Evolutionary conservation across 2,329 filamentous ascomycete species (phyloP).

Genomic region (Xylariaceae sp.): DNA sequence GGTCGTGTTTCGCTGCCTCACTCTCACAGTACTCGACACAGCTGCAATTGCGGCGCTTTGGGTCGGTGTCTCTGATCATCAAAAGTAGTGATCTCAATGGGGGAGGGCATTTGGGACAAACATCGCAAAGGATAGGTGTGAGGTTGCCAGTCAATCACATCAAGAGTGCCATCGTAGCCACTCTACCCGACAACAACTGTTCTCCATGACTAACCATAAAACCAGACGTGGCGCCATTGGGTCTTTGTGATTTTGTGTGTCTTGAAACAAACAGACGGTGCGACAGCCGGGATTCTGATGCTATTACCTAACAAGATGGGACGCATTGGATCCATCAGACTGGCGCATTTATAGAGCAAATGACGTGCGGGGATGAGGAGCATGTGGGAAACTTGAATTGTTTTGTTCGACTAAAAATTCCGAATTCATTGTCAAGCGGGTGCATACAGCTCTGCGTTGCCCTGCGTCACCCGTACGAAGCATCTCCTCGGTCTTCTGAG

Average conservation of each 20-base stretch:
- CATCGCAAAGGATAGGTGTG: neutral
- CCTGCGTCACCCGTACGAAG: too few species aligned
- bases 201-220: slow-evolving; percentile 17
- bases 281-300: slow-evolving; percentile 17
- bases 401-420: too few species aligned
- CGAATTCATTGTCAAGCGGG: too few species aligned
- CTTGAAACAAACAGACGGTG: slow-evolving; percentile 10
- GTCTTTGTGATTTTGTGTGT: slow-evolving; percentile 14
- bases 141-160: neutral
- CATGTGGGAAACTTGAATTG: too few species aligned
- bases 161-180: neutral
- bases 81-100: neutral
- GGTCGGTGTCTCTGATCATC: too few species aligned
- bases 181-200: neutral
- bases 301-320: slow-evolving; percentile 25
- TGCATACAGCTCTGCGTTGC: too few species aligned
- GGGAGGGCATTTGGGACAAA: too few species aligned
- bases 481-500: too few species aligned
- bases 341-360: slow-evolving; percentile 22
- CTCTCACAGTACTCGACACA: neutral
- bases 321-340: slow-evolving; percentile 20
- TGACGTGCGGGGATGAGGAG: slow-evolving; percentile 21
- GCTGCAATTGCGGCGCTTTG: neutral
- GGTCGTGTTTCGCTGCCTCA: neutral
- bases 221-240: slow-evolving; percentile 16